Conservation (phyloP, 768 basidiomycete species). For the Mycena chlorophos region DNA sequence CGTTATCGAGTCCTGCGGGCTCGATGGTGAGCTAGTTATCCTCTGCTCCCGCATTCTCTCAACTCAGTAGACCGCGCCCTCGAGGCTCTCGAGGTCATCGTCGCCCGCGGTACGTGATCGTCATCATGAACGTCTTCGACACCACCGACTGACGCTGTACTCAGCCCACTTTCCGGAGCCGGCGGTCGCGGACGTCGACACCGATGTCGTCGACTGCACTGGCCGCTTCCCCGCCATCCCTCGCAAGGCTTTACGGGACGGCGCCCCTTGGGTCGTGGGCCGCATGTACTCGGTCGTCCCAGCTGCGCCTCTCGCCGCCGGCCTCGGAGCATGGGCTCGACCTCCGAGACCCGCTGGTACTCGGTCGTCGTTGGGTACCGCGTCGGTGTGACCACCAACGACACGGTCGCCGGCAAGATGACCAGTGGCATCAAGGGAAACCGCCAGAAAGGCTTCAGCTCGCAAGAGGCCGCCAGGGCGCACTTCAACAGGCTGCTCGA, state of each 20-base stretch:
- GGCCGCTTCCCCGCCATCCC: background rate
- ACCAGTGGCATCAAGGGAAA: background rate
- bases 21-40: background rate
- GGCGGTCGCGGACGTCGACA: background rate
- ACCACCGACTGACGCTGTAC: too few species aligned
- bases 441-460: background rate
- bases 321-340: background rate
- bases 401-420: background rate
- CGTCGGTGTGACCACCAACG: background rate
- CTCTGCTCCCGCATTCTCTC: background rate
- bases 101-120: background rate
- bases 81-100: background rate
- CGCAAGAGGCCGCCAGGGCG: background rate
- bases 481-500: background rate
- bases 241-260: background rate
- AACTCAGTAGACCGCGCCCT: background rate
- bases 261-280: background rate
- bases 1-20: background rate
- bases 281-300: background rate
- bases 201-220: background rate
- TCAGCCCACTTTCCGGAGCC: background rate
- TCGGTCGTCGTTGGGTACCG: background rate
- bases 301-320: background rate
- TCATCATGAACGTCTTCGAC: background rate
- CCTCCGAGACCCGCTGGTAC: background rate